Conservation (phyloP, 257 asterid genomes). For the Nicotiana obtusifolia region DNA sequence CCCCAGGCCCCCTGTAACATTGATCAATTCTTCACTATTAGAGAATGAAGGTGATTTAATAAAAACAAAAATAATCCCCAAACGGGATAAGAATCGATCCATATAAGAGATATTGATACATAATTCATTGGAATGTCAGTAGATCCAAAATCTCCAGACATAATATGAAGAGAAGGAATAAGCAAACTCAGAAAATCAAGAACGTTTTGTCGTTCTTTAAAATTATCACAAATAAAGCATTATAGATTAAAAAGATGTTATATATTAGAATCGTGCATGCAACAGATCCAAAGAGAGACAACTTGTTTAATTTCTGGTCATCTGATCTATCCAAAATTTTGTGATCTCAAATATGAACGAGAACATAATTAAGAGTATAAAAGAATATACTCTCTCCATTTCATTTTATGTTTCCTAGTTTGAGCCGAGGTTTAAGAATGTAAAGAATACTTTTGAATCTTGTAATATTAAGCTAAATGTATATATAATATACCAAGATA, state of each 20-base stretch:
- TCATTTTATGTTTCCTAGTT: background rate
- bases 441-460: background rate
- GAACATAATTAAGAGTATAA: background rate
- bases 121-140: too few species aligned
- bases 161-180: too few species aligned
- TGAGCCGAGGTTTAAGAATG: background rate
- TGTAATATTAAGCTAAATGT: background rate
- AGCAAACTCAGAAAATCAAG: too few species aligned
- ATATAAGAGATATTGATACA: too few species aligned
- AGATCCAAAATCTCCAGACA: too few species aligned
- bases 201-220: too few species aligned
- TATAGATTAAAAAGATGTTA: too few species aligned
- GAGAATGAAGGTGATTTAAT: too few species aligned
- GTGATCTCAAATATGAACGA: background rate
- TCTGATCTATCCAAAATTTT: background rate
- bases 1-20: conserved; percentile 39
- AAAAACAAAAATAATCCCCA: too few species aligned
- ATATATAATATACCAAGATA: background rate
- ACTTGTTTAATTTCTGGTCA: background rate
- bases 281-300: background rate
- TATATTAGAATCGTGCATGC: background rate
- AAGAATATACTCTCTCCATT: background rate
- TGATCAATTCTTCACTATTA: too few species aligned
- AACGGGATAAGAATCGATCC: too few species aligned
- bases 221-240: too few species aligned